A percentile compares a stretch with the other conserved stretches of the same genome.
Conservation (phyloP, 768 basidiomycete species). For the Kwoniella sp. region DNA sequence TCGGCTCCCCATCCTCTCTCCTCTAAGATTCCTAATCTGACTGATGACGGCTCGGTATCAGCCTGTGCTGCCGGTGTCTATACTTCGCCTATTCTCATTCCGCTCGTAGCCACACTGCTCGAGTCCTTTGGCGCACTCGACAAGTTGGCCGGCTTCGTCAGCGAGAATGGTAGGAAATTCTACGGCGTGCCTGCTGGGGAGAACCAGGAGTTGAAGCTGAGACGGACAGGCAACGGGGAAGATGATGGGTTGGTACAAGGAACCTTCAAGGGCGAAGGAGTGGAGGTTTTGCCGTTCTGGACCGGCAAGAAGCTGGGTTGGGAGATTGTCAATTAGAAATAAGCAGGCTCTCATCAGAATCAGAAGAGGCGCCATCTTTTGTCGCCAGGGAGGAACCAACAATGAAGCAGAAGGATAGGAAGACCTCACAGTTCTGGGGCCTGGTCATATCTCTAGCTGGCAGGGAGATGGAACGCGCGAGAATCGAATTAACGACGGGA, state of each 20-base stretch:
- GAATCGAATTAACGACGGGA: too few relatives aligned
- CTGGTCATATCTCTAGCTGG: too few relatives aligned
- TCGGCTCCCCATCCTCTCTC: constrained; percentile 82
- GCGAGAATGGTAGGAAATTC: constrained; percentile 74
- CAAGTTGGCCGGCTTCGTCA: constrained; percentile 76
- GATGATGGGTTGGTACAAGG: constrained; percentile 39
- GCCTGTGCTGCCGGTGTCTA: constrained; percentile 96
- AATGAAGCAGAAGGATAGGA: too few relatives aligned
- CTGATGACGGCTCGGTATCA: constrained; percentile 57
- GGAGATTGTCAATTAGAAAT: constrained; percentile 56
- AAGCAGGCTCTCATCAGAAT: not conserved
- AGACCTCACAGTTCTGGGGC: too few relatives aligned
- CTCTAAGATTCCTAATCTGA: constrained; percentile 49
- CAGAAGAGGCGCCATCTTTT: too few relatives aligned
- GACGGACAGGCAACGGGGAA: constrained; percentile 29
- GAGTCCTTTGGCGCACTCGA: constrained; percentile 86
- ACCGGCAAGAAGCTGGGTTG: constrained; percentile 77
- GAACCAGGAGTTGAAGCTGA: constrained; percentile 46
- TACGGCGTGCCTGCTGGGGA: constrained; percentile 60
- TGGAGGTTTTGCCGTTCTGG: constrained; percentile 76
- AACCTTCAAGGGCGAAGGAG: constrained; percentile 58
- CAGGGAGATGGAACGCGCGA: too few relatives aligned
- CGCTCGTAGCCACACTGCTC: constrained; percentile 82
- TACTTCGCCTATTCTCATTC: constrained; percentile 87
- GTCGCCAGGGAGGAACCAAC: too few relatives aligned